These are phyloP conservation scores for Nitzschia sp. DNA, from an alignment of 108 stramenopile species.

Conservation along the genomic window DNA sequence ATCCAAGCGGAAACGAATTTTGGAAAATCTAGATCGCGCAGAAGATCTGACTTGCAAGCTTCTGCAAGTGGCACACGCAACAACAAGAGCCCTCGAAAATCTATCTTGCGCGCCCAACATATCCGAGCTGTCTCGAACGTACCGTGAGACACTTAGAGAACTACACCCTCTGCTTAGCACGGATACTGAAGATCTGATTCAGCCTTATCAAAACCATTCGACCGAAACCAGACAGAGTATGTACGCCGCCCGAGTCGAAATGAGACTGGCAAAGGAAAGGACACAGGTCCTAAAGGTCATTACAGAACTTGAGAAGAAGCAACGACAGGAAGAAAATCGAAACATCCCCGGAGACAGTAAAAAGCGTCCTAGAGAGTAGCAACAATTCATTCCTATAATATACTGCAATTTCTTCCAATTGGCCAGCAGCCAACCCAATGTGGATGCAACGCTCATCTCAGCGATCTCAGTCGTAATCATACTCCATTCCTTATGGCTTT, in stretches of 20 bases:
- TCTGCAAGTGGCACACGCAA: slow-evolving; percentile 25
- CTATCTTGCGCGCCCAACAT: slow-evolving; percentile 2
- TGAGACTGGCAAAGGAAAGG: slow-evolving; percentile 46
- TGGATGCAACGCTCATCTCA: no score
- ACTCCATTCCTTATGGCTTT: no score
- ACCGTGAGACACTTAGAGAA: slow-evolving; percentile 37
- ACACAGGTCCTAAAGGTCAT: slow-evolving; percentile 31
- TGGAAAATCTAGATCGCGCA: slow-evolving; percentile 35
- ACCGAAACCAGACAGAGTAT: slow-evolving; percentile 41
- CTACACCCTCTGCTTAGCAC: slow-evolving; percentile 38
- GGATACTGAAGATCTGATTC: slow-evolving; percentile 31
- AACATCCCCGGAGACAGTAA: background rate
- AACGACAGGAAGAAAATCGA: background rate
- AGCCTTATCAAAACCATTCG: slow-evolving; percentile 48
- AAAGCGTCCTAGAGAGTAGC: slow-evolving; percentile 15
- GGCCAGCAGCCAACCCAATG: no score
- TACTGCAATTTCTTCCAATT: no score
- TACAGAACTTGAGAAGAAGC: slow-evolving; percentile 23
- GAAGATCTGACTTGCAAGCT: slow-evolving; percentile 35
- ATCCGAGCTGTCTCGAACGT: slow-evolving; percentile 19
- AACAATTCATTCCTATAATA: no score
- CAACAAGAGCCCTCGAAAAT: slow-evolving; percentile 32
- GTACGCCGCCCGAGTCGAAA: slow-evolving; percentile 59
- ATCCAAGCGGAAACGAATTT: slow-evolving; percentile 22
- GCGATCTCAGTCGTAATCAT: no score